Evolutionary conservation across 495 filamentous ascomycete genomes (phyloP), one percentile per base, ranked within the genome.

Genomic region (Evernia prunastri): DNA sequence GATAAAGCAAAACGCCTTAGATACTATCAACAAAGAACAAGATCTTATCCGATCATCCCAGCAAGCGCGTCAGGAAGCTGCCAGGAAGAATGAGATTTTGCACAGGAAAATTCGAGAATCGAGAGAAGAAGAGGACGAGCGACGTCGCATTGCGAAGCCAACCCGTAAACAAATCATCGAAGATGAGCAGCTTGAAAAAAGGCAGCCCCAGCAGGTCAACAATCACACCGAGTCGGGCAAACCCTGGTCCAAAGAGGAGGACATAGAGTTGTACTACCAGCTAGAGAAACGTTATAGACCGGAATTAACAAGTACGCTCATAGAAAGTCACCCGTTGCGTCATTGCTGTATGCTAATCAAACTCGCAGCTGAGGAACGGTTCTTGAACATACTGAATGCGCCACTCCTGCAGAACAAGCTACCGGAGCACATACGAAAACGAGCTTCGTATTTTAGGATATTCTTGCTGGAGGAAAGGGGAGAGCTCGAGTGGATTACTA

Each of bases 381-480:
- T 67, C 43, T 31, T 62, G 33, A 49, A 37, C 42, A 64, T 68
- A 12, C 62, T 71, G 27, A 69, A 64, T 57, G 31, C 53, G 11
- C 64, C 60, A 1, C 25, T 53, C 1, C 37, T 71, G 5, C 64
- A 68, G 54, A 69, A 69, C 23, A 71, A 71, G 64, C 69, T 71
- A 0, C 66, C 66, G 18, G 64, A 69, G 35, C 69, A 67, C 56
- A 65, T 71, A 40, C n/a, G 61, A 47, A 40, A 69, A 37, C 27
- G 58, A 54, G 67, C 69, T 1, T 31, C 69, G 53, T 49, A 64
- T 23, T 63, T 59, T 39, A 68, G 61, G 25, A 36, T 54, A 23
- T 57, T n/a, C 17, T 40, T 67, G n/a, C 40, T 64, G 42, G 43
- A 64, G 47, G 36, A 45, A 53, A 54, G 33, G 11, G 61, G 61